These are phyloP conservation scores for Rhododendron ferrugineum DNA, from an alignment of 148 eudicot genomes.

Conservation along the genomic window DNA sequence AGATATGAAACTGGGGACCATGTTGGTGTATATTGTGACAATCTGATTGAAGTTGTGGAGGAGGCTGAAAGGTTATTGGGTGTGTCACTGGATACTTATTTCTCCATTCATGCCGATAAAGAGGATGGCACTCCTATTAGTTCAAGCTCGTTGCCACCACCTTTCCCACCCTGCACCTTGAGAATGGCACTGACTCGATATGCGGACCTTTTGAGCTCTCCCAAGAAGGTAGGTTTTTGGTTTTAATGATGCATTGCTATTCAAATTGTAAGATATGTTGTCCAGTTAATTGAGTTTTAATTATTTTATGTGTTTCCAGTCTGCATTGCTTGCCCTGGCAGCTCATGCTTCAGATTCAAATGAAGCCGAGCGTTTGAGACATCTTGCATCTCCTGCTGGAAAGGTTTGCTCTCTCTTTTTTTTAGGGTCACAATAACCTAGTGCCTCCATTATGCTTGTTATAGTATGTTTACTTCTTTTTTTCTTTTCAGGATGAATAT, in stretches of 20 bases:
- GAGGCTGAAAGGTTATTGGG: slow-evolving; percentile 72
- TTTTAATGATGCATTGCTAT: background rate
- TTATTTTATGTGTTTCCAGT: slow-evolving; percentile 32
- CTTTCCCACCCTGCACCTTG: slow-evolving; percentile 83
- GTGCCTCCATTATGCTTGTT: background rate
- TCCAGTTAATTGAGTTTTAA: slow-evolving; percentile 3
- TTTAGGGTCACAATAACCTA: background rate
- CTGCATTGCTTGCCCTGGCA: slow-evolving; percentile 85
- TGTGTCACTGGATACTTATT: slow-evolving; percentile 56
- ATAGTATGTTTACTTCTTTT: background rate
- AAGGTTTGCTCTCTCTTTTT: slow-evolving; percentile 45
- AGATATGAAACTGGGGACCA: slow-evolving; percentile 99
- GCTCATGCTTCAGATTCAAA: slow-evolving; percentile 82
- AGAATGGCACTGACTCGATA: slow-evolving; percentile 71
- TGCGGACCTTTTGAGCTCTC: slow-evolving; percentile 85
- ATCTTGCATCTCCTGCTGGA: slow-evolving; percentile 93
- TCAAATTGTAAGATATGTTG: background rate
- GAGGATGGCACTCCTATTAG: slow-evolving; percentile 74
- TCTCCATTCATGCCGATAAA: slow-evolving; percentile 78
- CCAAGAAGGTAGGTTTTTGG: slow-evolving; percentile 61
- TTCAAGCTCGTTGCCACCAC: slow-evolving; percentile 67
- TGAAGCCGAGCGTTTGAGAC: slow-evolving; percentile 81
- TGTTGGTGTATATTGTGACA: slow-evolving; percentile 94
- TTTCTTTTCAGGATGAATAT: slow-evolving; percentile 74
- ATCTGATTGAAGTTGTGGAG: slow-evolving; percentile 63